Evolutionary conservation across 2,329 filamentous ascomycete species (phyloP).

Genomic region (Aureobasidium namibiae): DNA sequence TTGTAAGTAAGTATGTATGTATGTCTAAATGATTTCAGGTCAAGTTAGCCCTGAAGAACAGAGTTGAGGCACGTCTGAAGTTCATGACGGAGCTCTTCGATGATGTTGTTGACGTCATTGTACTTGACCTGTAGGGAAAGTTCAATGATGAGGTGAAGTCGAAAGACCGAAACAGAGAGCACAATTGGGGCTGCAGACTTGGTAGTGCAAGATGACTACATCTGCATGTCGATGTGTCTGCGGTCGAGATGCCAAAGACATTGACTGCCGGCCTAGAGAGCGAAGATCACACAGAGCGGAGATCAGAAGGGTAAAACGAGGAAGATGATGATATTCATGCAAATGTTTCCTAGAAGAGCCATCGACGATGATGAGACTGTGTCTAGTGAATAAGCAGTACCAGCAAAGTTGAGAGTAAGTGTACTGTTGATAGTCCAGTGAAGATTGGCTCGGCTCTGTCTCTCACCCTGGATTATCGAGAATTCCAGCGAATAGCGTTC

Average conservation of each 20-base stretch:
- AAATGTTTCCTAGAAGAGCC: background rate
- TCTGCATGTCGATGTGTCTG: background rate
- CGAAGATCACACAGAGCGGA: no score
- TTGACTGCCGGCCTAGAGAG: background rate
- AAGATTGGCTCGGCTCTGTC: background rate
- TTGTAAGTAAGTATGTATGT: background rate
- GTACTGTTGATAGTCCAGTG: background rate
- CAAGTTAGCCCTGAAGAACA: background rate
- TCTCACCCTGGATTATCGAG: background rate
- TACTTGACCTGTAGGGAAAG: background rate
- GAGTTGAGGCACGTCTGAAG: background rate
- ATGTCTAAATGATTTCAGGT: no score
- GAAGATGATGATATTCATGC: no score
- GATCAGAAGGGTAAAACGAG: no score
- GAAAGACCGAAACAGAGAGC: background rate
- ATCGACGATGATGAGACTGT: background rate
- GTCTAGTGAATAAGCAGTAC: background rate
- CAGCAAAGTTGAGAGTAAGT: background rate
- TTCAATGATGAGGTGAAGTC: background rate
- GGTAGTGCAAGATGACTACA: background rate
- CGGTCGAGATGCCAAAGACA: background rate
- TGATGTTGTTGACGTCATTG: background rate
- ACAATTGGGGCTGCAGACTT: background rate
- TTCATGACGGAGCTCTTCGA: conserved; percentile 1
- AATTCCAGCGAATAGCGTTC: background rate